Evolutionary conservation across 345 rosid species (phyloP), one percentile per base, ranked within the genome.

Genomic region (Salix dunnii): DNA sequence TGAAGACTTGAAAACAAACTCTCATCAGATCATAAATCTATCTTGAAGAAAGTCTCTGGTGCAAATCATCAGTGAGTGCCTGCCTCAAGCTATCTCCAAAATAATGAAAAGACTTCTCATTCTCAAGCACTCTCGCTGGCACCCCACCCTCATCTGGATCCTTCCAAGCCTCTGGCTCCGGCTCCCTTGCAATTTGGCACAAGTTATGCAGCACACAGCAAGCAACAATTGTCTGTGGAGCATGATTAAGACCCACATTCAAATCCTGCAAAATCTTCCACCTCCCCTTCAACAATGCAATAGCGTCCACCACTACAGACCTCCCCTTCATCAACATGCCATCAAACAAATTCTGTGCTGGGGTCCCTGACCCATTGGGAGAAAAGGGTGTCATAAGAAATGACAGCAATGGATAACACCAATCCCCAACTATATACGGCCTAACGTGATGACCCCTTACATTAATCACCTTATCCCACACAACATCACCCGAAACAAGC

Each of bases 311-410:
- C 67, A 92, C 99, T 25, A 90, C 90, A 21, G 93, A 91, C 86
- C 99, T 90, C 49, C 96, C 98, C 74, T 96, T 96, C 99, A 96
- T 96, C 80, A 96, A 79, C 99, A 96, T 96, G 14, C 98, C 97
- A 3, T 96, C 99, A 23, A 96, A 96, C 73, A 96, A 81, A 77
- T 96, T 96, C 87, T 93, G 97, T 0, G 96, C 92, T 0, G 99
- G 99, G 0, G 89, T 82, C 25, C 98, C 99, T 0, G 89, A 68
- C 21, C 99, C 99, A 30, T 90, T 83, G 0, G 97, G 90, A 0
- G 97, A 93, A 82, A 89, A 96, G 20, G 99, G 98, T 48, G 97
- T 90, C 99, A 96, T 96, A 73, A 96, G 62, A 28, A 93, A 96
- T 0, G 99, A 88, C 83, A 91, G 75, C 46, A 90, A 77, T 27